Conservation (phyloP, 768 basidiomycete genomes). For the Serendipita sp. region DNA sequence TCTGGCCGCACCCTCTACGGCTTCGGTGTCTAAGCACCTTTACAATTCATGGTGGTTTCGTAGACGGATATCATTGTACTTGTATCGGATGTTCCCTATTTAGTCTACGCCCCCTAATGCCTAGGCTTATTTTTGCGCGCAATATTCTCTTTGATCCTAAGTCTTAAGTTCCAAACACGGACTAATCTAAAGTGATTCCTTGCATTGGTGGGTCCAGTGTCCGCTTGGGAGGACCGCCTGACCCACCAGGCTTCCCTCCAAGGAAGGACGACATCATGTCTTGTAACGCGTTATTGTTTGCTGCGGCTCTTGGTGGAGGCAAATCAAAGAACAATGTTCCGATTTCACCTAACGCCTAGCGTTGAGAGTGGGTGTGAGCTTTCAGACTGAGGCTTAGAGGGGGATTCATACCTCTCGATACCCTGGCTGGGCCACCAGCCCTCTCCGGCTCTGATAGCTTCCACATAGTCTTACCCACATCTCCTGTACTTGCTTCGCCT, state of each 20-base stretch:
- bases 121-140: slow-evolving; percentile 6
- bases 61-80: neutral
- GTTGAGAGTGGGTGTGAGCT: neutral
- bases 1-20: slow-evolving; percentile 39
- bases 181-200: neutral
- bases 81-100: neutral
- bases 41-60: neutral
- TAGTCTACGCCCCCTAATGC: slow-evolving; percentile 6
- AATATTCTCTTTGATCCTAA: neutral
- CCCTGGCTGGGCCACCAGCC: slow-evolving; percentile 39
- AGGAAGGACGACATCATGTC: slow-evolving; percentile 83
- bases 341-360: slow-evolving; percentile 50
- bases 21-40: slow-evolving; percentile 25
- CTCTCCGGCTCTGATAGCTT: slow-evolving; percentile 63
- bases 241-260: slow-evolving; percentile 26
- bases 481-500: slow-evolving; percentile 59
- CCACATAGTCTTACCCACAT: slow-evolving; percentile 76
- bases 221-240: neutral
- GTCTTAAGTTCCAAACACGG: neutral
- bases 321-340: slow-evolving; percentile 73
- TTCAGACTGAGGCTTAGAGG: slow-evolving; percentile 1
- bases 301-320: slow-evolving; percentile 45
- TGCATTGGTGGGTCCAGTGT: neutral
- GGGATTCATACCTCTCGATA: slow-evolving; percentile 39
- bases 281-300: slow-evolving; percentile 64